Conservation (phyloP, 371 early-diverging fungal genomes). For the Zopfochytrium polystomum region DNA sequence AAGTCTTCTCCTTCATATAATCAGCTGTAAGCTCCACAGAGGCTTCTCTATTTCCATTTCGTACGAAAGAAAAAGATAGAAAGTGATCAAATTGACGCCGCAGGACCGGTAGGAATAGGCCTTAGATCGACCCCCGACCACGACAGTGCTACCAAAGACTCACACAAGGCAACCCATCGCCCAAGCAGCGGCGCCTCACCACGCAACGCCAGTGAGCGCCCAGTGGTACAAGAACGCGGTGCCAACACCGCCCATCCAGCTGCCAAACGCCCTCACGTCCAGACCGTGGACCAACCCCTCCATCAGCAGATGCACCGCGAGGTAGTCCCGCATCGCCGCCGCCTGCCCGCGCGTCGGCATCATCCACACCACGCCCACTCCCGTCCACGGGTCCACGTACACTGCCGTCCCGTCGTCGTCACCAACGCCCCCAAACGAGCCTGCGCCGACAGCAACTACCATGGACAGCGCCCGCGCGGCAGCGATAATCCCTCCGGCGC, state of each 20-base stretch:
- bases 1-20: too few relatives aligned
- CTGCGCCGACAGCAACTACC: conserved; percentile 5
- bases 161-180: neutral
- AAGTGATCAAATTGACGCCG: neutral
- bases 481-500: conserved; percentile 2
- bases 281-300: conserved; percentile 9
- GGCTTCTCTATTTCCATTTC: conserved; percentile 2
- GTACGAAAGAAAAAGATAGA: neutral
- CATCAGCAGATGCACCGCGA: conserved; percentile 9
- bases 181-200: too few relatives aligned
- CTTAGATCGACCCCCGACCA: neutral
- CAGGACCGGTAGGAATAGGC: neutral
- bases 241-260: conserved; percentile 2
- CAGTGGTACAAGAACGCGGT: conserved; percentile 13
- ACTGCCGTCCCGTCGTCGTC: neutral
- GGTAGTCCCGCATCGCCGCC: conserved; percentile 11
- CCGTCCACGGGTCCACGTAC: neutral
- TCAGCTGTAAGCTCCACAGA: too few relatives aligned
- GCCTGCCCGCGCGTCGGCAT: neutral
- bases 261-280: conserved; percentile 4
- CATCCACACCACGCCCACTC: too few relatives aligned
- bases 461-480: conserved; percentile 1
- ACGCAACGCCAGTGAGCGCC: too few relatives aligned
- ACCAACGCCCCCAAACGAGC: conserved; percentile 11
- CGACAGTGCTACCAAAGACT: neutral